These are phyloP conservation scores for Aureoboletus auriporus DNA, from an alignment of 768 basidiomycete genomes.

Conservation along the genomic window DNA sequence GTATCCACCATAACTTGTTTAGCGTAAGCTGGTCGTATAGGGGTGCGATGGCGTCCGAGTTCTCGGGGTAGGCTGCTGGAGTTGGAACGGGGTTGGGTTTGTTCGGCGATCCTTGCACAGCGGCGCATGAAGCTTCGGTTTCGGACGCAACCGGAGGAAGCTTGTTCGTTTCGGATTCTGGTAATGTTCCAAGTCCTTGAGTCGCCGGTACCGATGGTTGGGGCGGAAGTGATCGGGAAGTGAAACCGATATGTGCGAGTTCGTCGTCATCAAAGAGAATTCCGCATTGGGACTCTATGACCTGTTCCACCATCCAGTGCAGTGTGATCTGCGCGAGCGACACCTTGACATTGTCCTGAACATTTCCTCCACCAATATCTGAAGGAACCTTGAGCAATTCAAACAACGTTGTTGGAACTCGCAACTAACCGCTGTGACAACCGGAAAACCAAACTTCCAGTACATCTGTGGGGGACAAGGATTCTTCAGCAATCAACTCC, in stretches of 20 bases:
- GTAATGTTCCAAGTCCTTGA: background rate
- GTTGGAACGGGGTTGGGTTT: background rate
- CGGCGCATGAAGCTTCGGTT: background rate
- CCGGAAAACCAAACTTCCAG: constrained; percentile 82
- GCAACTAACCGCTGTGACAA: constrained; percentile 57
- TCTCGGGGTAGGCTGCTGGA: constrained; percentile 8
- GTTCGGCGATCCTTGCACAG: background rate
- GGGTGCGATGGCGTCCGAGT: constrained; percentile 40
- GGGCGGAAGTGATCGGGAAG: constrained; percentile 1
- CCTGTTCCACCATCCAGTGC: constrained; percentile 77
- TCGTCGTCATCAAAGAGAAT: constrained; percentile 52
- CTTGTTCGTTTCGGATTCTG: background rate
- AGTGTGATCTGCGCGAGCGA: constrained; percentile 59
- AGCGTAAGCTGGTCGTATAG: constrained; percentile 49
- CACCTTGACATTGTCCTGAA: constrained; percentile 35
- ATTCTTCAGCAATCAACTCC: background rate
- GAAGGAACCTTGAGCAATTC: background rate
- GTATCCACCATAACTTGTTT: constrained; percentile 59
- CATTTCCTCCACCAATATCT: constrained; percentile 72
- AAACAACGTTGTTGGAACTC: background rate
- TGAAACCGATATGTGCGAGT: constrained; percentile 42
- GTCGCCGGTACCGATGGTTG: background rate
- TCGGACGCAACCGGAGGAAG: background rate
- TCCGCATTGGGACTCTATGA: constrained; percentile 52
- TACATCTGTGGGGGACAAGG: constrained; percentile 41